A percentile compares a stretch with the other conserved stretches of the same genome.
phyloP scores from a whole-genome alignment of 2,329 filamentous ascomycete species.

The Colletotrichum musicola region DNA sequence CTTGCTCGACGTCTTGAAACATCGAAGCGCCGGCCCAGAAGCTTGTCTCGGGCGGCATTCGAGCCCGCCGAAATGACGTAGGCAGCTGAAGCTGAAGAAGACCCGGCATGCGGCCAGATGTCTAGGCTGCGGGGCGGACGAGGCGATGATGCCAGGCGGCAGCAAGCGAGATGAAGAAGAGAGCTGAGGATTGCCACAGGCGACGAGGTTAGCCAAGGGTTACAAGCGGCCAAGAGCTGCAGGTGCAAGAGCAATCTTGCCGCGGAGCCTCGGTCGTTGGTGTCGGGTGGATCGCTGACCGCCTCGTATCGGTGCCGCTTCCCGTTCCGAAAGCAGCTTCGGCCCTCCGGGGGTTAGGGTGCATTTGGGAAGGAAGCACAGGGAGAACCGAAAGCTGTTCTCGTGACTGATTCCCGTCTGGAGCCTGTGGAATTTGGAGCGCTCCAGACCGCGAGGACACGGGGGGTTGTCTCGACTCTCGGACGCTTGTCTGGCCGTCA shows the following conservation, averaged over 20 bases:
- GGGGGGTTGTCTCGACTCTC: conserved; percentile 19
- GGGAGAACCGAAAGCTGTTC: neutral
- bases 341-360: neutral
- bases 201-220: neutral
- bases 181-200: neutral
- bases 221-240: neutral
- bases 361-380: too few relatives aligned
- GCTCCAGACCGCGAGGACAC: conserved; percentile 11
- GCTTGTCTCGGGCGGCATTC: neutral
- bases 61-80: conserved; percentile 7
- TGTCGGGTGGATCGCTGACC: conserved; percentile 1
- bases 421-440: conserved; percentile 16
- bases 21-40: neutral
- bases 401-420: conserved; percentile 14
- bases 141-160: neutral
- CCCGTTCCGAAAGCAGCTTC: conserved; percentile 31
- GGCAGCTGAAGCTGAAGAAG: neutral
- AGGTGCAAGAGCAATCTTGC: conserved; percentile 7
- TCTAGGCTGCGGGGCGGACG: neutral
- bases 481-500: conserved; percentile 13
- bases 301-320: conserved; percentile 12
- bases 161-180: conserved; percentile 9
- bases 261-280: conserved; percentile 16
- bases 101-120: neutral
- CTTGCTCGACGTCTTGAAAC: neutral